These are phyloP conservation scores for Eragrostis curvula DNA, from an alignment of 176 grass and related monocot species.

Conservation along the genomic window DNA sequence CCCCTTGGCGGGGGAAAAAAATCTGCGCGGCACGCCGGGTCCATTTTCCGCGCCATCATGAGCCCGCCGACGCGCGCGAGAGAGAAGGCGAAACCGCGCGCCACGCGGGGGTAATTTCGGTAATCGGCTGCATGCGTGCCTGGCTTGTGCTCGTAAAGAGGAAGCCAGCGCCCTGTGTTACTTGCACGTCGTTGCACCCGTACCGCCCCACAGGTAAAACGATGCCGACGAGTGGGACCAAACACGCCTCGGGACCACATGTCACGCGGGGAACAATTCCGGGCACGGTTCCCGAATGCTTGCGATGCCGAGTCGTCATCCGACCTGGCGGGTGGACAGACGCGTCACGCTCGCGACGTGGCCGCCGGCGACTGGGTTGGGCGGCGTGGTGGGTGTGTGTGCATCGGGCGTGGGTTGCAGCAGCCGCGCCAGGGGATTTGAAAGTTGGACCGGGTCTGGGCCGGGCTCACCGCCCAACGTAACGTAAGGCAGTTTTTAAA, in stretches of 20 bases:
- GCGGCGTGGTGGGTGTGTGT: not conserved
- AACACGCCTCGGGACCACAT: rapidly evolving
- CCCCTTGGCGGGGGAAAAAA: not conserved
- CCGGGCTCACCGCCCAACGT: constrained; percentile 18
- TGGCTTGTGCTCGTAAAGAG: not conserved
- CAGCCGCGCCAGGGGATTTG: not conserved
- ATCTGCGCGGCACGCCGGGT: not conserved
- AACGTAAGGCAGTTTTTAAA: constrained; percentile 9
- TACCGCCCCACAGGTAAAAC: not conserved
- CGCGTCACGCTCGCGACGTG: constrained; percentile 44
- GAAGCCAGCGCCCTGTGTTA: not conserved
- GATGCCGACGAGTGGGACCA: not conserved
- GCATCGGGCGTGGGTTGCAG: not conserved
- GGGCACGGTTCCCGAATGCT: not conserved
- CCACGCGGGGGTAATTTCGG: constrained; percentile 17
- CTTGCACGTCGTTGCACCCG: not conserved
- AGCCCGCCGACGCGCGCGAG: not conserved
- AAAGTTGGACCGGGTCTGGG: constrained; percentile 13
- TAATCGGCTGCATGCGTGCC: not conserved
- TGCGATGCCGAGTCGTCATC: constrained; percentile 36
- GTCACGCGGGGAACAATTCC: not conserved
- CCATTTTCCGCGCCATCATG: too few species aligned
- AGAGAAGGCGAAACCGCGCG: not conserved
- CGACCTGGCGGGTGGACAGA: constrained; percentile 34
- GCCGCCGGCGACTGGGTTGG: not conserved